Evolutionary conservation across 2,329 filamentous ascomycete species (phyloP), one percentile per base, ranked within the genome.

Genomic region (Fusarium decemcellulare): DNA sequence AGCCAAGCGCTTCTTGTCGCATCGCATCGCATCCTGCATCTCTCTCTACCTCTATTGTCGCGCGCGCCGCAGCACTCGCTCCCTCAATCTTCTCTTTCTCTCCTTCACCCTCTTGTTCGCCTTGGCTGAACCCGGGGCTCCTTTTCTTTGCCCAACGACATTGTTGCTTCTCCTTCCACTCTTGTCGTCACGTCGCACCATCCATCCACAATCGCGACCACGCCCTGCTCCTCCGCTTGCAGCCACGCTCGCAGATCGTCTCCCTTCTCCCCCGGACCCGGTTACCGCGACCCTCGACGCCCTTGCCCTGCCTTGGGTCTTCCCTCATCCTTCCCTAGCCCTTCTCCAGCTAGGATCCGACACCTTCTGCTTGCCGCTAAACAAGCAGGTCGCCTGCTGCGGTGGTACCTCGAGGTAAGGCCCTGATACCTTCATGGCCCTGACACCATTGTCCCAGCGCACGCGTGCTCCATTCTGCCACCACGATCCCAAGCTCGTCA

Each of bases 231-330:
- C 67, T 71, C 71, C 65, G 68, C 70, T 72, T 70, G 65, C 66
- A 73, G 69, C 71, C 63, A 71, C 68, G 50, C 63, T 68, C 69
- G 71, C 68, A 73, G 66, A 73, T 74, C 71, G 53, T 62, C 61
- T 73, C 63, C 59, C 54, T 67, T 56, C 62, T 63, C 56, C 65
- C 65, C 71, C 64, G 69, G 61, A 68, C 67, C 70, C 67, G 63
- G 67, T 67, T 72, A 65, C 63, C 59, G 65, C 68, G 66, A 70
- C 66, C 48, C 52, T 74, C 66, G 61, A 59, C 62, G 62, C 51
- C 68, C 61, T 54, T 68, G 59, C 60, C 64, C 63, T 72, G 55
- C 61, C 57, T 67, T 52, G 56, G 47, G 57, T 62, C 59, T 69
- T 71, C 68, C 65, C 64, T 71, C 67, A 57, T 71, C 61, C 70